Conservation (phyloP, 2,329 filamentous ascomycete species). For the Lecanosticta acicola region DNA sequence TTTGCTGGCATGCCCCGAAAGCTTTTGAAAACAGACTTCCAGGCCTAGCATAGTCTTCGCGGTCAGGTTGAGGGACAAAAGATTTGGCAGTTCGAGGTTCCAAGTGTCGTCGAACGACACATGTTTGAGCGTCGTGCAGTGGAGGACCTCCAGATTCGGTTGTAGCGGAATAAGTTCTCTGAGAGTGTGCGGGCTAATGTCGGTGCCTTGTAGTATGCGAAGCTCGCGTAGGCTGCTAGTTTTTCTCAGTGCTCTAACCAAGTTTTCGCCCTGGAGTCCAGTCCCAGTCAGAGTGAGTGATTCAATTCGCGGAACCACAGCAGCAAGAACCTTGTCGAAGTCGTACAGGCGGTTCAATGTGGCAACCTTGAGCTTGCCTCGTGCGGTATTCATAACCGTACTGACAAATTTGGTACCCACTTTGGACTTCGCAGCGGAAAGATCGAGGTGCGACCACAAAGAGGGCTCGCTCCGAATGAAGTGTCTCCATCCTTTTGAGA, state of each 20-base stretch:
- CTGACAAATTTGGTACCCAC: conserved; percentile 41
- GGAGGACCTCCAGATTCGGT: neutral
- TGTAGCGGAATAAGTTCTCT: neutral
- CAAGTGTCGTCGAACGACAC: neutral
- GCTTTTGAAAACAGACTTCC: neutral
- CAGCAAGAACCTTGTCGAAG: conserved; percentile 35
- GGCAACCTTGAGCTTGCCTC: conserved; percentile 32
- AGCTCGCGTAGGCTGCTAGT: conserved; percentile 19
- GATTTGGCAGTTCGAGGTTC: neutral
- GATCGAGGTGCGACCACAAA: conserved; percentile 51
- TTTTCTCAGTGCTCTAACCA: conserved; percentile 15
- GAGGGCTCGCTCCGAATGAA: conserved; percentile 44
- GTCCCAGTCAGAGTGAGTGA: conserved; percentile 33
- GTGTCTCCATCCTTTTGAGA: conserved; percentile 52
- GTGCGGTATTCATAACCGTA: conserved; percentile 38
- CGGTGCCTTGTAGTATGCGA: conserved; percentile 12
- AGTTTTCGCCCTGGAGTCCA: conserved; percentile 18
- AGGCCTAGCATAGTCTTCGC: neutral
- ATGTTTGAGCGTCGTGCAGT: neutral
- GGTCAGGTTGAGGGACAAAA: neutral
- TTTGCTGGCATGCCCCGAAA: neutral
- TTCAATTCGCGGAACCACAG: conserved; percentile 32
- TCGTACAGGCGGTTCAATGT: conserved; percentile 36
- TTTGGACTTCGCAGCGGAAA: conserved; percentile 40
- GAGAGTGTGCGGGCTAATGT: conserved; percentile 9